Conservation (phyloP, 2,329 filamentous ascomycete genomes). For the Aspergillus arachidicola region DNA sequence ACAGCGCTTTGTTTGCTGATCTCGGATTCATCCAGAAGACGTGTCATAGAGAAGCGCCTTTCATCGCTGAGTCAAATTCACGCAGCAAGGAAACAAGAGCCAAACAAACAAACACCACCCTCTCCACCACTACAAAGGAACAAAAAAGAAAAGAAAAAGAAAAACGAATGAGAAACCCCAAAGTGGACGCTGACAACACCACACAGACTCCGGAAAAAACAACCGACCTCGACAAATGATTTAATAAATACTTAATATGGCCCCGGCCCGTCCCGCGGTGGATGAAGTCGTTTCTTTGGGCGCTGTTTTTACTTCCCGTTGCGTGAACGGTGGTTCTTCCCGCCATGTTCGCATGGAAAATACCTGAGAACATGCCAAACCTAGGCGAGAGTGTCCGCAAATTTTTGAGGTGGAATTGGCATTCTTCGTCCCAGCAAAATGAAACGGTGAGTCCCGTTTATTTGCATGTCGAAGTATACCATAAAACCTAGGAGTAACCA, state of each 20-base stretch:
- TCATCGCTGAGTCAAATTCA: not conserved
- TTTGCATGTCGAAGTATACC: not conserved
- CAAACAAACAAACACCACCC: not conserved
- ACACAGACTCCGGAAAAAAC: not conserved
- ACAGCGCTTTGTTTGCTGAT: not conserved
- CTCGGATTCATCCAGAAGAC: not conserved
- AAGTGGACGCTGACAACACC: not conserved
- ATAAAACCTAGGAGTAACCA: not conserved
- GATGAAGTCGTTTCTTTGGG: not conserved
- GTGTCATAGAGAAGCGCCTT: not conserved
- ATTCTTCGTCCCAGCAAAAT: conserved; percentile 1
- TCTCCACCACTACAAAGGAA: not conserved
- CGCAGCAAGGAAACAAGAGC: not conserved
- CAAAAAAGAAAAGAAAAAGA: not conserved
- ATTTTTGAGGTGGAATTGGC: not conserved
- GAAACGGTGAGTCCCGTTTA: not conserved
- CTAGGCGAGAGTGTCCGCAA: not conserved
- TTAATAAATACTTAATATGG: not conserved
- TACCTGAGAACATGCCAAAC: not conserved
- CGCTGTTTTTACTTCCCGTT: not conserved
- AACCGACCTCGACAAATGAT: not conserved
- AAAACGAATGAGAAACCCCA: not conserved
- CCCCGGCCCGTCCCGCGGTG: not conserved
- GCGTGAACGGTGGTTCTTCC: not conserved
- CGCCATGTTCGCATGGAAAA: not conserved